Conservation (phyloP, 345 rosid species). For the Arabidopsis thaliana region DNA sequence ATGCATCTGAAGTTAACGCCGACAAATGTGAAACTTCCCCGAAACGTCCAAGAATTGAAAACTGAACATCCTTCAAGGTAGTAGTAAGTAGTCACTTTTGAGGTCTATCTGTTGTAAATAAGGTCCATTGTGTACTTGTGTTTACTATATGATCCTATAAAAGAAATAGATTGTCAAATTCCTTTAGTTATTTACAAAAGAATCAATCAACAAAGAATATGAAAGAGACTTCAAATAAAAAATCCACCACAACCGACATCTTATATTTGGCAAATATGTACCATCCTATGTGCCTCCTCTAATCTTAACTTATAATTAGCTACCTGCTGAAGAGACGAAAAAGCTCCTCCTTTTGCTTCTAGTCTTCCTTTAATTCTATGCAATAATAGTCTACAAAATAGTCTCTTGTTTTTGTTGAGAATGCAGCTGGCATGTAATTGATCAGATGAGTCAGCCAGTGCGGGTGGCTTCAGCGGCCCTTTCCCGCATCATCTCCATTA, state of each 20-base stretch:
- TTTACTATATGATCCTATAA: conserved; percentile 5
- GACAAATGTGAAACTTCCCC: conserved; percentile 30
- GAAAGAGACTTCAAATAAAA: background rate
- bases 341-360: conserved; percentile 15
- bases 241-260: background rate
- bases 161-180: conserved; percentile 7
- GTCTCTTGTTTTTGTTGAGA: conserved; percentile 5
- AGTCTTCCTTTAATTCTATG: background rate
- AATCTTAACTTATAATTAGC: conserved; percentile 7
- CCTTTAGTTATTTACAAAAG: conserved; percentile 19
- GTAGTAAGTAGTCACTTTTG: conserved; percentile 3
- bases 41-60: conserved; percentile 45
- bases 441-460: conserved; percentile 40
- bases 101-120: conserved; percentile 11
- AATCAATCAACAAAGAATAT: conserved; percentile 24
- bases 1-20: conserved; percentile 17
- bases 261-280: conserved; percentile 11
- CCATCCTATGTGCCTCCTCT: conserved; percentile 22
- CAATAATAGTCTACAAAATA: background rate
- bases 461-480: conserved; percentile 88
- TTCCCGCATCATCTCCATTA: conserved; percentile 96
- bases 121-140: background rate
- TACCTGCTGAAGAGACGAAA: background rate
- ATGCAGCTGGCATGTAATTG: conserved; percentile 5
- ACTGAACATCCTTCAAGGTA: background rate